Evolutionary conservation across 768 basidiomycete species (phyloP).

Genomic region (Omphalotus guepiniiformis): DNA sequence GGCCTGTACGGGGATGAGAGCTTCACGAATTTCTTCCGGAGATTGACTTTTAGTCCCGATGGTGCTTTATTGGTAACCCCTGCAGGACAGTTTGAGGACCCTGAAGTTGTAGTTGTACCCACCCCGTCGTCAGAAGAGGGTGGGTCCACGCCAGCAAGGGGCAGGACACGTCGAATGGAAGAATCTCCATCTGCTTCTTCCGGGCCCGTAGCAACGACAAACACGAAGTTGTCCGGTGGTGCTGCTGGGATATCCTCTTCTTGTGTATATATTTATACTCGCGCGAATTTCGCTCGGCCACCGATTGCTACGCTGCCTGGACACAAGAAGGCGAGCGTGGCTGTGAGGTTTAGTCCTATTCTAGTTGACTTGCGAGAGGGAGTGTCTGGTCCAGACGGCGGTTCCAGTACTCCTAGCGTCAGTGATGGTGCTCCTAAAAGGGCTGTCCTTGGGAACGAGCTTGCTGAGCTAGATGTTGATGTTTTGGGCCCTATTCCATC

Average conservation of each 20-base stretch:
- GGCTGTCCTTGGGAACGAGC: conserved; percentile 61
- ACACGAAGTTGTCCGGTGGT: not conserved
- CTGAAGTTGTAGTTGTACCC: conserved; percentile 54
- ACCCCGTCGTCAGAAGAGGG: conserved; percentile 23
- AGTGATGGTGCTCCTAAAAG: conserved; percentile 29
- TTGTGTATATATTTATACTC: conserved; percentile 90
- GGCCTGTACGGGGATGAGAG: conserved; percentile 89
- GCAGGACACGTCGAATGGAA: conserved; percentile 47
- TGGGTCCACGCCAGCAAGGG: conserved; percentile 44
- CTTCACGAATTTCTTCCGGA: conserved; percentile 92
- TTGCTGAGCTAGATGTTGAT: conserved; percentile 56
- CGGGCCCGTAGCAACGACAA: conserved; percentile 21
- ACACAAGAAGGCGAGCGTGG: conserved; percentile 93
- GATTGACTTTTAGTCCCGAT: conserved; percentile 92
- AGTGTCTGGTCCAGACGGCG: conserved; percentile 30
- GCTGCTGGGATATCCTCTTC: conserved; percentile 26
- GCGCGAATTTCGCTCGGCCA: conserved; percentile 89
- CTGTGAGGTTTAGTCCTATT: conserved; percentile 89
- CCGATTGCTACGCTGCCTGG: conserved; percentile 95
- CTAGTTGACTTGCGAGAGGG: conserved; percentile 83
- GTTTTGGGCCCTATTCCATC: conserved; percentile 38
- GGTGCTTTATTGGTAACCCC: conserved; percentile 92
- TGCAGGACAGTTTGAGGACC: conserved; percentile 96
- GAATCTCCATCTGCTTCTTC: conserved; percentile 32
- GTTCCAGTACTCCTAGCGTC: conserved; percentile 35